Evolutionary conservation across 768 basidiomycete species (phyloP).

Genomic region (Lentinula boryana): DNA sequence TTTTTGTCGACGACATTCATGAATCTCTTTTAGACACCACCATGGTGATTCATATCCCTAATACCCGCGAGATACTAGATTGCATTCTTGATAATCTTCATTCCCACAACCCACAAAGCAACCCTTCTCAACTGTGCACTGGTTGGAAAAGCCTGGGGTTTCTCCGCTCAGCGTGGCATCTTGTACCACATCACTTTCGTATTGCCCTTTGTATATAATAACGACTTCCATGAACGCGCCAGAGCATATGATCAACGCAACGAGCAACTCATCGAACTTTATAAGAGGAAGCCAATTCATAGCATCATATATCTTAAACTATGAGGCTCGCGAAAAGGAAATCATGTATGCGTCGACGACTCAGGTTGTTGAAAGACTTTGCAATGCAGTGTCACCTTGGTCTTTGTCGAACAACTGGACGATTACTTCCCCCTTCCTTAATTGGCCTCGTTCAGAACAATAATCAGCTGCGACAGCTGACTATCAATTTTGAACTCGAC

Average conservation of each 20-base stretch:
- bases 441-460: background rate
- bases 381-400: background rate
- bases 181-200: conserved; percentile 6
- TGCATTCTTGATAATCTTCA: conserved; percentile 13
- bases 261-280: background rate
- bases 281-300: background rate
- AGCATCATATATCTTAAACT: background rate
- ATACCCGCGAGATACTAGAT: conserved; percentile 14
- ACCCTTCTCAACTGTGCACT: conserved; percentile 10
- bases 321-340: no score
- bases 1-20: no score
- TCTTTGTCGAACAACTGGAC: background rate
- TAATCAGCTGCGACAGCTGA: no score
- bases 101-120: background rate
- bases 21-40: background rate
- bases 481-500: no score
- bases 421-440: background rate
- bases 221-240: background rate
- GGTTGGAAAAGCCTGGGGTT: conserved; percentile 11
- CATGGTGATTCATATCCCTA: conserved; percentile 3
- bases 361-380: background rate
- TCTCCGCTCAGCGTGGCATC: conserved; percentile 10
- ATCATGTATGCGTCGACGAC: background rate
- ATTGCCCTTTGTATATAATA: background rate
- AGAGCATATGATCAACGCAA: background rate